phyloP scores from a whole-genome alignment of 345 rosid species.

The Kernera saxatilis region DNA sequence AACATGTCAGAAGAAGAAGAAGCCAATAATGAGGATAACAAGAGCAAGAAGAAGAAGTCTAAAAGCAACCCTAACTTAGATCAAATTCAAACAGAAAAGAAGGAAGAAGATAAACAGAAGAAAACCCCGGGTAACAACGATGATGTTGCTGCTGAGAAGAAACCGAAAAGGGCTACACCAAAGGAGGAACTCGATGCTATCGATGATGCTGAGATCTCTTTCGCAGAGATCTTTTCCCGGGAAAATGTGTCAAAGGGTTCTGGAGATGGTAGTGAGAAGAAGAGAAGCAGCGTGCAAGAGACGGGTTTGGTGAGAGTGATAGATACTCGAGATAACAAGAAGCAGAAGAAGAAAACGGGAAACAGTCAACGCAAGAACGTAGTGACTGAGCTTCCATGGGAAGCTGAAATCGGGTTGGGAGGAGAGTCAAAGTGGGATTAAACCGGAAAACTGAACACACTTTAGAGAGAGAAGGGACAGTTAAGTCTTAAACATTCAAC shows the following conservation, averaged over 20 bases:
- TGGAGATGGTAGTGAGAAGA: slow-evolving; percentile 14
- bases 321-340: slow-evolving; percentile 34
- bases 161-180: slow-evolving; percentile 27
- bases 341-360: slow-evolving; percentile 37
- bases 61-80: slow-evolving; percentile 11
- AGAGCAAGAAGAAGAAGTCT: slow-evolving; percentile 28
- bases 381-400: slow-evolving; percentile 26
- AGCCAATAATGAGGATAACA: slow-evolving; percentile 1
- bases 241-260: slow-evolving; percentile 21
- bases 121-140: slow-evolving; percentile 1
- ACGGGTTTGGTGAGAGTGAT: slow-evolving; percentile 21
- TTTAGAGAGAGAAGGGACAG: background rate
- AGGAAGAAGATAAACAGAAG: background rate
- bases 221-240: slow-evolving; percentile 47
- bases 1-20: slow-evolving; percentile 7
- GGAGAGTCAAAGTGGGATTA: slow-evolving; percentile 72
- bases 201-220: slow-evolving; percentile 57
- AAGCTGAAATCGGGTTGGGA: slow-evolving; percentile 66
- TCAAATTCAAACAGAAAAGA: background rate
- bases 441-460: slow-evolving; percentile 5
- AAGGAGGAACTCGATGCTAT: slow-evolving; percentile 45
- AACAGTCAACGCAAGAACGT: slow-evolving; percentile 30
- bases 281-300: slow-evolving; percentile 24
- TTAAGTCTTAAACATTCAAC: background rate
- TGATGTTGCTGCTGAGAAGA: slow-evolving; percentile 21